Percentiles rank a stretch among this genome's conserved stretches.
Conservation (phyloP, 2,329 filamentous ascomycete species). For the Xylariaceae sp. region DNA sequence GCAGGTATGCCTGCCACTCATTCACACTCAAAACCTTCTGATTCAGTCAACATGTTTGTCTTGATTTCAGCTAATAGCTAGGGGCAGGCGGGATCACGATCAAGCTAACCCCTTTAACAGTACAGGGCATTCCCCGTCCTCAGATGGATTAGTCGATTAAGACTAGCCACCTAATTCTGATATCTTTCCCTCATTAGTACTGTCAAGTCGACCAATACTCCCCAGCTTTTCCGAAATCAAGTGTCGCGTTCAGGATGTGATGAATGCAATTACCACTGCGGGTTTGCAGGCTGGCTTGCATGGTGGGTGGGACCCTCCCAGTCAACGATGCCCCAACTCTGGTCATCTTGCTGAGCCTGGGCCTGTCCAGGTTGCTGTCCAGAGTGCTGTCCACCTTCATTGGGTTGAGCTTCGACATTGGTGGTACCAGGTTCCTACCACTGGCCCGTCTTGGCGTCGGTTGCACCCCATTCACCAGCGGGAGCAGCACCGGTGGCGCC, state of each 20-base stretch:
- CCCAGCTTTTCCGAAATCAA: slow-evolving; percentile 24
- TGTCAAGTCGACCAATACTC: slow-evolving; percentile 50
- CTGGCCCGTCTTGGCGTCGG: slow-evolving; percentile 35
- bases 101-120: slow-evolving; percentile 77
- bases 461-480: slow-evolving; percentile 64
- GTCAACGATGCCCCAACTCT: no score
- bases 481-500: slow-evolving; percentile 52
- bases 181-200: slow-evolving; percentile 99
- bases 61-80: slow-evolving; percentile 15
- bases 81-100: slow-evolving; percentile 63
- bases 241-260: no score
- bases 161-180: slow-evolving; percentile 42
- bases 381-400: no score
- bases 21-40: no score
- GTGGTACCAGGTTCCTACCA: slow-evolving; percentile 19
- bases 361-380: slow-evolving; percentile 4
- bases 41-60: no score
- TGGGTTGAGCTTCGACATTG: no score
- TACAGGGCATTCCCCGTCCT: slow-evolving; percentile 97
- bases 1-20: no score
- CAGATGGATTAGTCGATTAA: slow-evolving; percentile 18
- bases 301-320: no score
- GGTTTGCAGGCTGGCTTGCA: no score
- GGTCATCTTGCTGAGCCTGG: no score
- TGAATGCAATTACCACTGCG: slow-evolving; percentile 14